Evolutionary conservation across 768 basidiomycete genomes (phyloP).

Genomic region (Leccinellum rugosiceps): DNA sequence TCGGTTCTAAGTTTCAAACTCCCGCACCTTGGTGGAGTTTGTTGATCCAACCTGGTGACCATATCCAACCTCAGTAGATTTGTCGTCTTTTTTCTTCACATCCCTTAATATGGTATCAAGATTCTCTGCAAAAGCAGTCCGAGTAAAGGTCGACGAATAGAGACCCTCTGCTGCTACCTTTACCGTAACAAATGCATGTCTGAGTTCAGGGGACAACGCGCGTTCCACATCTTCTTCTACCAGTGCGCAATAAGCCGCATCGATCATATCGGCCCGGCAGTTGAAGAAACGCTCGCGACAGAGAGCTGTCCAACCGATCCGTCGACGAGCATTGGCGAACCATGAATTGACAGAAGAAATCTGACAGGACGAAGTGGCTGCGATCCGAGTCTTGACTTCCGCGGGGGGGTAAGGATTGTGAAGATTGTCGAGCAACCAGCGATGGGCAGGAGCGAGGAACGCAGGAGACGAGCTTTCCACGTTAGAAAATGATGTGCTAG

Average conservation of each 20-base stretch:
- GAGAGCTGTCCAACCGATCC: slow-evolving; percentile 51
- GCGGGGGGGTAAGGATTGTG: slow-evolving; percentile 51
- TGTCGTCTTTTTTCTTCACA: slow-evolving; percentile 14
- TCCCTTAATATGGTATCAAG: slow-evolving; percentile 31
- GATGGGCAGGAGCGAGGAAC: slow-evolving; percentile 24
- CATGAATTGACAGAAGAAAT: slow-evolving; percentile 38
- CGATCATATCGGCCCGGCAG: slow-evolving; percentile 25
- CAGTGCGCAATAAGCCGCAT: slow-evolving; percentile 28
- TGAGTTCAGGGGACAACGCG: slow-evolving; percentile 13
- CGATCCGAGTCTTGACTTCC: slow-evolving; percentile 21
- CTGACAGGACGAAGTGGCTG: slow-evolving; percentile 22
- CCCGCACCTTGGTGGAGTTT: slow-evolving; percentile 1
- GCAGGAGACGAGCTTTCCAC: no score
- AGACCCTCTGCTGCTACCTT: slow-evolving; percentile 30
- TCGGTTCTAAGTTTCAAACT: neutral
- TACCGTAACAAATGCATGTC: slow-evolving; percentile 29
- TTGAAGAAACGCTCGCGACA: slow-evolving; percentile 30
- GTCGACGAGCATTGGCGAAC: slow-evolving; percentile 47
- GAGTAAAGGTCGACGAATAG: slow-evolving; percentile 25
- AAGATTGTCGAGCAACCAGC: slow-evolving; percentile 45
- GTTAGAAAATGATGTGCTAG: no score
- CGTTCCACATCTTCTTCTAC: slow-evolving; percentile 18
- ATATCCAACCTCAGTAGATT: neutral
- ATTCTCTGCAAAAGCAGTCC: slow-evolving; percentile 28
- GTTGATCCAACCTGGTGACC: neutral